phyloP scores from a whole-genome alignment of 768 basidiomycete species.

The Mycena capillaripes region DNA sequence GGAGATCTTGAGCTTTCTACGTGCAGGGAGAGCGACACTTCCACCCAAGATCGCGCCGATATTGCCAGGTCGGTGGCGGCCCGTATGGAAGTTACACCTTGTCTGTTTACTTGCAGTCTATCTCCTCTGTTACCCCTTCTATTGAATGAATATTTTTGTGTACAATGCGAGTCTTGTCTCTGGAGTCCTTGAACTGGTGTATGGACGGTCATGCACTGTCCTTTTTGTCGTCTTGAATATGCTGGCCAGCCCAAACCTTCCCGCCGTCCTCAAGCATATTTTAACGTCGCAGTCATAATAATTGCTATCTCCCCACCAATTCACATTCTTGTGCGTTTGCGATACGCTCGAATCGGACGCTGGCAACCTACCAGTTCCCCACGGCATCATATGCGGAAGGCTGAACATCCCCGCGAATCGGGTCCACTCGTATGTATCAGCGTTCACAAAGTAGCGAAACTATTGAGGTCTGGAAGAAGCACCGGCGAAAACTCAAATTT shows the following conservation, averaged over 20 bases:
- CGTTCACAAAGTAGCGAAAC: no score
- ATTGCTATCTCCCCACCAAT: no score
- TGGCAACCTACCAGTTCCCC: background rate
- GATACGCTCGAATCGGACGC: background rate
- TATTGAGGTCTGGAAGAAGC: no score
- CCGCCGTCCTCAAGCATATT: no score
- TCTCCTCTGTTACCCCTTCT: background rate
- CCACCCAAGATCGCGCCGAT: conserved; percentile 79
- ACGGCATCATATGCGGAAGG: background rate
- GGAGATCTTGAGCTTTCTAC: conserved; percentile 67
- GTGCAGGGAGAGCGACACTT: conserved; percentile 72
- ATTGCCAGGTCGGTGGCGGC: conserved; percentile 65
- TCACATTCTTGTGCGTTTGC: no score
- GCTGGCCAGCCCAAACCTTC: no score
- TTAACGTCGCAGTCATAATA: background rate
- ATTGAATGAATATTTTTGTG: background rate
- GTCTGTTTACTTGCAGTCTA: background rate
- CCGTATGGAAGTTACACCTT: conserved; percentile 72
- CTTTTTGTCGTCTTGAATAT: no score
- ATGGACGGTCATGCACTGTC: no score
- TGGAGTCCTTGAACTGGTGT: no score
- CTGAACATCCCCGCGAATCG: background rate
- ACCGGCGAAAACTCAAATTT: background rate
- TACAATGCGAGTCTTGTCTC: background rate
- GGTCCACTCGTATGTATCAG: no score